Percentiles rank a stretch among this genome's conserved stretches.
Conservation (phyloP, 164 flowering plant genomes). For the Aristolochia fimbriata region DNA sequence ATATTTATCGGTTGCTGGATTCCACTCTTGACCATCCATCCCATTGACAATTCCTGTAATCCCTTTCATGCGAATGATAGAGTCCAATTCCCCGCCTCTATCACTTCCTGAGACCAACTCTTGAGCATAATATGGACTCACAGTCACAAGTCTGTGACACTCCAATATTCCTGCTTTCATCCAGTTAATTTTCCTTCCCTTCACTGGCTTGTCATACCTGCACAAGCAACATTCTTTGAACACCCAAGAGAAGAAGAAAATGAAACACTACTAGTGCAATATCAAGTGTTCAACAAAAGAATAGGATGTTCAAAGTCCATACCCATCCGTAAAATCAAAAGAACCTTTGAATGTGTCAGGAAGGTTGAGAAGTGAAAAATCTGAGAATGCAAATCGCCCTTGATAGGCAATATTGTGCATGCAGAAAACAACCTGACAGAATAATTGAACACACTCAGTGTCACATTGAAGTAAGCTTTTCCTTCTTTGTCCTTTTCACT, state of each 20-base stretch:
- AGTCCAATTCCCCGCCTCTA: constrained; percentile 75
- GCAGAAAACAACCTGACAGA: constrained; percentile 64
- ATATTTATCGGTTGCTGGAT: constrained; percentile 66
- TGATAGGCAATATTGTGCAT: constrained; percentile 94
- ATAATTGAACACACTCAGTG: constrained; percentile 3
- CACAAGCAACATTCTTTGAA: constrained; percentile 1
- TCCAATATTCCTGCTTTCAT: constrained; percentile 91
- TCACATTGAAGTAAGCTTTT: background rate
- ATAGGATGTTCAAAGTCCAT: constrained; percentile 5
- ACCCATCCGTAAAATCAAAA: constrained; percentile 95
- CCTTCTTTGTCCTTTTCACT: too few species aligned
- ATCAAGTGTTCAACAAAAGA: background rate
- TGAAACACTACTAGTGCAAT: too few species aligned
- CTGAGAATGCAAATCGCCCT: constrained; percentile 80
- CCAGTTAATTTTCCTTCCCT: constrained; percentile 96
- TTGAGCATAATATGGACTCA: constrained; percentile 83
- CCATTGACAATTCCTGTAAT: constrained; percentile 77
- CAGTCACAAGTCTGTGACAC: constrained; percentile 59
- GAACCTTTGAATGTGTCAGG: constrained; percentile 58
- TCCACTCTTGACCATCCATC: constrained; percentile 96
- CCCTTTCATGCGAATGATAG: constrained; percentile 31
- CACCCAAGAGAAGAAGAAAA: too few species aligned
- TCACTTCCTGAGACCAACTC: constrained; percentile 61
- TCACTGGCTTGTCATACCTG: constrained; percentile 73
- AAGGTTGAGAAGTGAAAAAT: constrained; percentile 64